Conservation (phyloP, 169 alveolate genomes). For the Cardiosporidium cionae region DNA sequence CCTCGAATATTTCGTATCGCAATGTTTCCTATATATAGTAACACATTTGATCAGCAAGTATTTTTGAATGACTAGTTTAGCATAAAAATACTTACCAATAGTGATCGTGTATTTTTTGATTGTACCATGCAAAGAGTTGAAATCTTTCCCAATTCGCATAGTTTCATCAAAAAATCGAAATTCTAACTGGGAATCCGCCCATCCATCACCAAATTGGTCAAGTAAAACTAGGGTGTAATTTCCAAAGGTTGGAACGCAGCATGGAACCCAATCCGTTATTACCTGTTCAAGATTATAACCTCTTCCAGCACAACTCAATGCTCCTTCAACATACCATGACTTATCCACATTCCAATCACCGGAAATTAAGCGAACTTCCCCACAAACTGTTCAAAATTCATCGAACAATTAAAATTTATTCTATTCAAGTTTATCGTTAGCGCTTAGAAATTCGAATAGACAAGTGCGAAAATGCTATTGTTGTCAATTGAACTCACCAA, state of each 20-base stretch:
- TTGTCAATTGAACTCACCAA: too few species aligned
- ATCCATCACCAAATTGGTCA: conserved; percentile 49
- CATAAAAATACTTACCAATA: too few species aligned
- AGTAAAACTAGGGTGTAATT: conserved; percentile 45
- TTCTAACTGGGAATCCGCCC: conserved; percentile 45
- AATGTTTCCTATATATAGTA: too few species aligned
- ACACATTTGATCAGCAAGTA: too few species aligned
- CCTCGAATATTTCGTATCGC: conserved; percentile 15
- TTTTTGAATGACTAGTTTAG: too few species aligned
- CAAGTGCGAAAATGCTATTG: too few species aligned
- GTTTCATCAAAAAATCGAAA: conserved; percentile 46
- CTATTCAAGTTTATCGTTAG: too few species aligned
- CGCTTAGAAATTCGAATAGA: too few species aligned
- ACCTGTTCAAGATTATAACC: conserved; percentile 38
- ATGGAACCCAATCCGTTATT: conserved; percentile 43
- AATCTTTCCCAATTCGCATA: conserved; percentile 36
- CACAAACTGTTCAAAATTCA: too few species aligned
- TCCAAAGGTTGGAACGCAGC: conserved; percentile 53
- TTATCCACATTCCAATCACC: conserved; percentile 43
- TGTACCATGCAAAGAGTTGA: conserved; percentile 12
- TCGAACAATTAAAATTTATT: too few species aligned
- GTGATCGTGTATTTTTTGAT: conserved; percentile 30
- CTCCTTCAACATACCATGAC: conserved; percentile 54
- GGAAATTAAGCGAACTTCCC: conserved; percentile 49
- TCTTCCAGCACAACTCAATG: conserved; percentile 47